Evolutionary conservation across 108 stramenopile genomes (phyloP).

Genomic region (Cyclotella atomus): DNA sequence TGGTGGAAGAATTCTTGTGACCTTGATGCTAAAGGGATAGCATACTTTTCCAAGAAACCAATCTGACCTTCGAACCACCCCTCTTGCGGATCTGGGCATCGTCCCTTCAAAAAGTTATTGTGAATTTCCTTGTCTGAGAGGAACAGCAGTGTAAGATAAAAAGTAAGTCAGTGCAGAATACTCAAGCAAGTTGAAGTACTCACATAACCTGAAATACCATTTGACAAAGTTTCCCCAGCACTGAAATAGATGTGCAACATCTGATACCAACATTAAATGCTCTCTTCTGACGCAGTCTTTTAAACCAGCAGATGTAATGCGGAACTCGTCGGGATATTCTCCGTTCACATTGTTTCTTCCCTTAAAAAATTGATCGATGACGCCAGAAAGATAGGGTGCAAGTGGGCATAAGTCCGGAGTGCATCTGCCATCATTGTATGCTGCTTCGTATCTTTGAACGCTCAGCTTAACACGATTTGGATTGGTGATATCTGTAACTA

Average conservation of each 20-base stretch:
- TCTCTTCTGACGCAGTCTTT: conserved; percentile 41
- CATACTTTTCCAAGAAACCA: conserved; percentile 45
- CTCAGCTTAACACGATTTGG: conserved; percentile 34
- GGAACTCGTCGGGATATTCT: conserved; percentile 28
- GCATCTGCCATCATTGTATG: background rate
- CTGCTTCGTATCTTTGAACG: conserved; percentile 24
- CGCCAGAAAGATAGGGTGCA: conserved; percentile 13
- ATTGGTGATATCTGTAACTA: conserved; percentile 46
- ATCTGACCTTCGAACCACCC: conserved; percentile 51
- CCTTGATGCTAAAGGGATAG: conserved; percentile 37
- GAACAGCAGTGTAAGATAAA: background rate
- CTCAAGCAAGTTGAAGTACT: background rate
- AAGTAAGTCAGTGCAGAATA: background rate
- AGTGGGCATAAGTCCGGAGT: conserved; percentile 35
- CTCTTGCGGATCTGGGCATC: conserved; percentile 30
- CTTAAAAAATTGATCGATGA: conserved; percentile 7
- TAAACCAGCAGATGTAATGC: conserved; percentile 11
- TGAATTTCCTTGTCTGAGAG: conserved; percentile 45
- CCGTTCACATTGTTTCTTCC: conserved; percentile 18
- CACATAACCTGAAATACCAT: conserved; percentile 57
- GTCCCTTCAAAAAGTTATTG: conserved; percentile 19
- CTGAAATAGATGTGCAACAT: conserved; percentile 58
- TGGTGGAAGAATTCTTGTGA: conserved; percentile 11
- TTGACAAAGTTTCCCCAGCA: conserved; percentile 55
- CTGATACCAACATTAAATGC: conserved; percentile 49